A percentile compares a stretch with the other conserved stretches of the same genome.
Evolutionary conservation across 192 early-diverging fungal genomes (phyloP).

Genomic region (Chytriomyces sp.): DNA sequence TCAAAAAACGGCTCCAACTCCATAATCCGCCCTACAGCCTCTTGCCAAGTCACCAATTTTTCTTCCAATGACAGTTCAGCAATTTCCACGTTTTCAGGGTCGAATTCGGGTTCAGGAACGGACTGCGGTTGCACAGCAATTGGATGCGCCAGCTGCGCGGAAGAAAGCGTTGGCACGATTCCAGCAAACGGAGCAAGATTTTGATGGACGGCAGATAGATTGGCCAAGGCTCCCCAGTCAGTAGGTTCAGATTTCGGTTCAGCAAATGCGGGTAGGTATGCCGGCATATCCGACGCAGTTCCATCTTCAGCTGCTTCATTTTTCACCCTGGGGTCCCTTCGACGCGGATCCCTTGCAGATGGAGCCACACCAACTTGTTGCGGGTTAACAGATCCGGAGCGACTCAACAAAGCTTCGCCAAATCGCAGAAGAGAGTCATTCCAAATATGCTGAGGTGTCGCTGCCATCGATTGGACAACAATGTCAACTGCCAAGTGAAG

Average conservation of each 20-base stretch:
- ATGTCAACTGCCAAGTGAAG: conserved; percentile 36
- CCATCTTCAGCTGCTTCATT: neutral
- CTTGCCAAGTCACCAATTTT: conserved; percentile 14
- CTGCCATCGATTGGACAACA: conserved; percentile 34
- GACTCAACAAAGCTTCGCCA: conserved; percentile 1
- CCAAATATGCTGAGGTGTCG: conserved; percentile 21
- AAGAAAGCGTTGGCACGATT: no score
- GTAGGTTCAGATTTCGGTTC: no score
- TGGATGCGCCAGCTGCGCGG: conserved; percentile 2
- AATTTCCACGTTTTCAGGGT: neutral
- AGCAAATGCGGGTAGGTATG: neutral
- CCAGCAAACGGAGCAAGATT: neutral
- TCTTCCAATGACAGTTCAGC: conserved; percentile 21
- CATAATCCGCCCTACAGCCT: conserved; percentile 41
- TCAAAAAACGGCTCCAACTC: conserved; percentile 34
- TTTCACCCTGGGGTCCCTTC: conserved; percentile 9
- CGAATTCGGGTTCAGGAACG: conserved; percentile 21
- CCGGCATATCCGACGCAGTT: neutral
- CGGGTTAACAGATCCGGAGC: neutral
- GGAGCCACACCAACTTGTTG: neutral
- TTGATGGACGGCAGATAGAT: conserved; percentile 8
- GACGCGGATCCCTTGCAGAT: neutral
- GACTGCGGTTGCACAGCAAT: conserved; percentile 3
- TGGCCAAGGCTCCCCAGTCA: neutral
- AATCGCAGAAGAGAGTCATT: conserved; percentile 11